Base-by-base conservation (phyloP, 1,139 yeast genomes). In the Nadsonia starkeyi-henricii region DNA sequence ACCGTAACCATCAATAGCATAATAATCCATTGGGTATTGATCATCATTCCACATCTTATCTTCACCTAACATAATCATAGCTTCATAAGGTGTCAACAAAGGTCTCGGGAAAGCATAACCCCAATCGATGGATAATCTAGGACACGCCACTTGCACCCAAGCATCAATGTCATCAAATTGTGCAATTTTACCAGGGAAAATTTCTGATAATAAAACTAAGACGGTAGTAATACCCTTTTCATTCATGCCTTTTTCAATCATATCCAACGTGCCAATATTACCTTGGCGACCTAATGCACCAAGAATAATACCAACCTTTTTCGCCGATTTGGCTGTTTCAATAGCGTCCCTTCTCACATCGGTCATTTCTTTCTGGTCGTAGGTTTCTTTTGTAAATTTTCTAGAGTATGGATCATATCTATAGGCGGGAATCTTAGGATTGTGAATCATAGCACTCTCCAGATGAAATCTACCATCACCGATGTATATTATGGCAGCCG, bases 271-370 rank as follows among this genome's bases (percentile, higher is more conserved):
- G 23, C 75, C 69, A 3, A 91, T 77, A 60, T 82, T 88, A 5
- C 99, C 99, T 66, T 91, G 99, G 58, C 99, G 76, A 2, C 99
- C 99, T 48, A 91, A 69, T 0, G 96, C 94, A n/a, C 99, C 99
- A 20, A 93, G 67, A 28, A 91, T 84, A 18, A 91, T 69, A 0
- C 97, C 99, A 28, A 89, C 76, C 44, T 79, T 82, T 50, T 74
- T 72, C 0, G 88, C 89, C 9, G 61, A 59, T 33, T 62, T 58
- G 1, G 86, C 85, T 0, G 75, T 77, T 2, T 64, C 64, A 8
- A 91, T 74, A 1, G 98, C 98, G 45, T 76, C 80, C 42, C 77
- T 71, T 57, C 99, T 71, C 0, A 89, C 81, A 23, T 72, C 62
- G 19, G 81, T 76, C 81, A 91, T 72, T 63, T 89, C 93, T 48